Percentiles rank a stretch among this genome's conserved stretches.
phyloP scores from a whole-genome alignment of 345 rosid species.

The Citrus trifoliata region DNA sequence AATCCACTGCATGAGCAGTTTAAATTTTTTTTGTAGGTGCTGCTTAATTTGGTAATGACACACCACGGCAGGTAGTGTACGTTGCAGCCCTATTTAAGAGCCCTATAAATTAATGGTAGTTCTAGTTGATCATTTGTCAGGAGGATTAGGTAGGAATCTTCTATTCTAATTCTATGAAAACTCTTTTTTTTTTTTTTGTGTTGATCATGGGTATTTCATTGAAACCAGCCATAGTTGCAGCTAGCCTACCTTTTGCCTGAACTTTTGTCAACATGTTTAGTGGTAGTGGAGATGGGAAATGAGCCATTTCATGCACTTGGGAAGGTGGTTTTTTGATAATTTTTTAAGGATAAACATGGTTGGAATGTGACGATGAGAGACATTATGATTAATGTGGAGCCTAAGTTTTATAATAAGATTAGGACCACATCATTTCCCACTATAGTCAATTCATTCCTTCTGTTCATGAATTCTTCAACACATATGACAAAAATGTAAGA shows the following conservation, averaged over 20 bases:
- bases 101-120: neutral
- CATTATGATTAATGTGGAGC: conserved; percentile 52
- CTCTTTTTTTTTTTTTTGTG: no score
- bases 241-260: conserved; percentile 17
- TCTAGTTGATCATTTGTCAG: neutral
- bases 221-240: neutral
- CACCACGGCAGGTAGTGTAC: no score
- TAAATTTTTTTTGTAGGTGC: no score
- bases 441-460: neutral
- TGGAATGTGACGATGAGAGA: conserved; percentile 42
- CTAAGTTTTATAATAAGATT: conserved; percentile 14
- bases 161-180: neutral
- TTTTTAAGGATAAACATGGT: conserved; percentile 22
- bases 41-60: no score
- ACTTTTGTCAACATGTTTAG: conserved; percentile 33
- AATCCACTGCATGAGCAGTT: no score
- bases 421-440: conserved; percentile 35
- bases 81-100: no score
- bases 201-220: neutral
- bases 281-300: conserved; percentile 22
- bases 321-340: neutral
- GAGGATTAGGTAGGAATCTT: neutral
- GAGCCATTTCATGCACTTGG: conserved; percentile 28
- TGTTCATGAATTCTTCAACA: conserved; percentile 10
- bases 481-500: conserved; percentile 20